These are phyloP conservation scores for Trichoderma afroharzianum DNA, from an alignment of 2,329 filamentous ascomycete species.

Conservation along the genomic window DNA sequence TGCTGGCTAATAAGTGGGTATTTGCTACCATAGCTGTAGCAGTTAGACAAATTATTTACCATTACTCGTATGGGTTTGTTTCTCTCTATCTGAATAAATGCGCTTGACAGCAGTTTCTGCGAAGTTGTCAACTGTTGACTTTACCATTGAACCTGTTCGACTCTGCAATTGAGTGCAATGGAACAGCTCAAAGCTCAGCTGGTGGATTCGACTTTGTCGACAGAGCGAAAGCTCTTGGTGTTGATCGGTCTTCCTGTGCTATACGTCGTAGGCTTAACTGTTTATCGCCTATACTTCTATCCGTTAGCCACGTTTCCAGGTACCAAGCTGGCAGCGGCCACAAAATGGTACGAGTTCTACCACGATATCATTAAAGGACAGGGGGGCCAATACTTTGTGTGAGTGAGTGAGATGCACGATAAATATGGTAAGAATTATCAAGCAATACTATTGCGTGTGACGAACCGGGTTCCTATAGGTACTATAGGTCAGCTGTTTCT, in stretches of 20 bases:
- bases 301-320: slow-evolving; percentile 31
- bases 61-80: neutral
- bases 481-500: too few species aligned
- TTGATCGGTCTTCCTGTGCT: neutral
- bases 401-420: slow-evolving; percentile 32
- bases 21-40: neutral
- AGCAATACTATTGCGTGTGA: too few species aligned
- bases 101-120: neutral
- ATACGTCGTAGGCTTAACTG: neutral
- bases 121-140: too few species aligned
- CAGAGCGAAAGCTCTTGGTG: neutral
- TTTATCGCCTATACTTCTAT: slow-evolving; percentile 24
- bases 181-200: neutral
- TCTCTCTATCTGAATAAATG: neutral
- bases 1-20: neutral
- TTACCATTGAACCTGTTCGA: neutral
- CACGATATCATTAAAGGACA: slow-evolving; percentile 26
- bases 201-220: neutral
- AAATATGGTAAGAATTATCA: slow-evolving; percentile 27
- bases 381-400: slow-evolving; percentile 27
- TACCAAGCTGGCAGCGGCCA: slow-evolving; percentile 30
- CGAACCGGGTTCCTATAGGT: too few species aligned
- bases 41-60: neutral
- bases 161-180: neutral
- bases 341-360: slow-evolving; percentile 32